A percentile compares a stretch with the other conserved stretches of the same genome.
Evolutionary conservation across 1,284 basidiomycete species (phyloP).

Genomic region (Anthracocystis setariae): DNA sequence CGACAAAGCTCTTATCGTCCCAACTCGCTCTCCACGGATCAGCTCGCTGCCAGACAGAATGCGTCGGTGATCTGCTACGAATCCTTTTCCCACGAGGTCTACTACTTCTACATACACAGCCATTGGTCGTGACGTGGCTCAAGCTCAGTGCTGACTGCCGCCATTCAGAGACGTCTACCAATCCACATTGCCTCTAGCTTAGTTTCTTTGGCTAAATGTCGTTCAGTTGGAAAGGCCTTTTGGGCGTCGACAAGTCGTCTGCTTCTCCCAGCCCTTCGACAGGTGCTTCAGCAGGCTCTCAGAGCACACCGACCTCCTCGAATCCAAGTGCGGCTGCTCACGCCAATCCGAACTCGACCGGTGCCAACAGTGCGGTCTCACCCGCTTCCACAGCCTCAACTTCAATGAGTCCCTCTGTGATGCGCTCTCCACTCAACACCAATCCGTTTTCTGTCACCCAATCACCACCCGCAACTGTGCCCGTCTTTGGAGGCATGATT

Average conservation of each 20-base stretch:
- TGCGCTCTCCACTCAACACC: conserved; percentile 29
- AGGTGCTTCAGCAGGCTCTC: conserved; percentile 5
- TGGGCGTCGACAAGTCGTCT: conserved; percentile 47
- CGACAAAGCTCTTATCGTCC: no score
- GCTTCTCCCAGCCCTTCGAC: conserved; percentile 22
- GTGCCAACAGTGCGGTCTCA: conserved; percentile 7
- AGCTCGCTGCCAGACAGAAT: no score
- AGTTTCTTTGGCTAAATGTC: conserved; percentile 46
- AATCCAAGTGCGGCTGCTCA: conserved; percentile 5
- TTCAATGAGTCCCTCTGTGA: conserved; percentile 12
- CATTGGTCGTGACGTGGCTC: neutral
- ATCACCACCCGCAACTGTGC: conserved; percentile 5
- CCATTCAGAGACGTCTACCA: neutral
- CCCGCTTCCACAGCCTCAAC: conserved; percentile 18
- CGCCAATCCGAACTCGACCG: conserved; percentile 4
- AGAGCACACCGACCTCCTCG: conserved; percentile 15
- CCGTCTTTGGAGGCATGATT: conserved; percentile 36
- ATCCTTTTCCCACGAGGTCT: neutral
- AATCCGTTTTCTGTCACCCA: conserved; percentile 26
- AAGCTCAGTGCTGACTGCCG: neutral
- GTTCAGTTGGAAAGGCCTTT: conserved; percentile 62
- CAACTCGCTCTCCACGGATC: no score
- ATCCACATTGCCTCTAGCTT: neutral
- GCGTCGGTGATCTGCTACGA: no score
- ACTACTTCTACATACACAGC: neutral